Evolutionary conservation across 1,284 basidiomycete species (phyloP), one percentile per base, ranked within the genome.

Genomic region (Tylopilus orsonianus): DNA sequence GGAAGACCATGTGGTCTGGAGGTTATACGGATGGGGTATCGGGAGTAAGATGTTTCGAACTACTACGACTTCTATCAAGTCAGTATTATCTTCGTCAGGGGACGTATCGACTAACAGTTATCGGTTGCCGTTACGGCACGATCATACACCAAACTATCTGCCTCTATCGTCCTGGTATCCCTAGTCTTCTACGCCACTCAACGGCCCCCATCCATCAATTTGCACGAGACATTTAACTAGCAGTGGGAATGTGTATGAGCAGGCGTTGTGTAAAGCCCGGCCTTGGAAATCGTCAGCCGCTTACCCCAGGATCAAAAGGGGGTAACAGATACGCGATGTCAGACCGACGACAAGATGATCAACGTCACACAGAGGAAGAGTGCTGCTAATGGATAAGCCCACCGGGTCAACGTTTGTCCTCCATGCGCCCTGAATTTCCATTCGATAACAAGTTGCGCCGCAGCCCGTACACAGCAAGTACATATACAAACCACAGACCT

Each of bases 111-210:
- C 44, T 27, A 27, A 50, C 46, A n/a, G 4, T 26, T 29, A 33
- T 24, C 6, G 3, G 22, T 26, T 55, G 39, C 52, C 47, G 48
- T 54, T 16, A 41, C 4, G 3, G 20, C 5, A 36, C 12, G 19
- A 47, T 24, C 26, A 30, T 24, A 12, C 13, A 10, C 35, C 13
- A n/a, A 5, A 16, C 13, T 2, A 30, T 5, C 5, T 13, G 5
- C 10, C 2, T 26, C 10, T 34, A 27, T 20, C 24, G 7, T 13
- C n/a, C 26, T 16, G 9, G 5, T 8, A 1, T 39, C 24, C 2
- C n/a, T n/a, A 12, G 18, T 22, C 9, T 26, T 23, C 7, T 12
- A 9, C 23, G 20, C 26, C 18, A 36, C 18, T 14, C 9, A 19
- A 18, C 23, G 22, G 24, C 24, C 13, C 2, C 30, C 30, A n/a